A percentile compares a stretch with the other conserved stretches of the same genome.
These are phyloP conservation scores for Diospyros lotus DNA, from an alignment of 148 eudicot genomes.

Conservation along the genomic window DNA sequence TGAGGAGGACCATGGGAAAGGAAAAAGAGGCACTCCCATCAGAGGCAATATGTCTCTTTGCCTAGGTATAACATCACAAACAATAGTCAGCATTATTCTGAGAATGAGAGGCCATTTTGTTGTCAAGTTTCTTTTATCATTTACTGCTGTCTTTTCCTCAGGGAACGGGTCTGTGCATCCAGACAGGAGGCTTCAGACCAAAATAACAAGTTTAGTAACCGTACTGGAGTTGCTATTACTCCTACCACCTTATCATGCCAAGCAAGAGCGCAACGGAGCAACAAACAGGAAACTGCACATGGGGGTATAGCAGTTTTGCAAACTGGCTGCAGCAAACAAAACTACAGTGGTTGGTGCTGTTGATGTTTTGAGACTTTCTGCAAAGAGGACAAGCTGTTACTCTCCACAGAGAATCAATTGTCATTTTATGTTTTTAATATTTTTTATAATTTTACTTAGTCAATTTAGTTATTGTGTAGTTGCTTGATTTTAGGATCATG, in stretches of 20 bases:
- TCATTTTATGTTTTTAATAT: no score
- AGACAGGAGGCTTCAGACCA: conserved; percentile 38
- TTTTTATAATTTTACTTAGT: no score
- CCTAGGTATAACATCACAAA: conserved; percentile 53
- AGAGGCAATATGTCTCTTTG: conserved; percentile 88
- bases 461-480: no score
- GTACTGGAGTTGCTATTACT: conserved; percentile 28
- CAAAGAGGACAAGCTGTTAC: no score
- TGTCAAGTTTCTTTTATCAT: conserved; percentile 1
- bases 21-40: conserved; percentile 62
- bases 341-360: conserved; percentile 50
- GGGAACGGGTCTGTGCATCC: conserved; percentile 73
- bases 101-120: not conserved
- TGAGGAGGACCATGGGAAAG: conserved; percentile 70
- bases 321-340: conserved; percentile 35
- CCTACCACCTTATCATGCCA: conserved; percentile 41
- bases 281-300: conserved; percentile 24
- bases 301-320: conserved; percentile 24
- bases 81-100: not conserved
- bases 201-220: conserved; percentile 32
- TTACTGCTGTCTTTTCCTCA: conserved; percentile 22
- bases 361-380: no score
- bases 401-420: no score
- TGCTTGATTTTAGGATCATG: no score
- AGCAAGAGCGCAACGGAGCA: conserved; percentile 24